These are phyloP conservation scores for Leucosporidium yakuticum DNA, from an alignment of 768 basidiomycete genomes.

Conservation along the genomic window DNA sequence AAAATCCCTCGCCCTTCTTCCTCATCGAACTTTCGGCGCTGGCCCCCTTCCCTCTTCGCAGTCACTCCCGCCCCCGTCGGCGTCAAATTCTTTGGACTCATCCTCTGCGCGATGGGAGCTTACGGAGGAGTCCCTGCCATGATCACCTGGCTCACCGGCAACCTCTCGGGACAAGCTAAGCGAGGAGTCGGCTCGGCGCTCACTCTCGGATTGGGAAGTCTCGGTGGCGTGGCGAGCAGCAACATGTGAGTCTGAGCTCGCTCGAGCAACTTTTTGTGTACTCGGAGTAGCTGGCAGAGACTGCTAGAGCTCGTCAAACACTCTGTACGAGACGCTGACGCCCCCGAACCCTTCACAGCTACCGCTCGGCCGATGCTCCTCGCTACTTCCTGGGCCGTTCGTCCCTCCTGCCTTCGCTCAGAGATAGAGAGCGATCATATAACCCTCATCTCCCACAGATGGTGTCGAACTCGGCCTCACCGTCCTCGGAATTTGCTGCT, in stretches of 20 bases:
- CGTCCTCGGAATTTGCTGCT: slow-evolving; percentile 27
- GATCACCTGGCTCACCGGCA: slow-evolving; percentile 35
- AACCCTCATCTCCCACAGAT: slow-evolving; percentile 1
- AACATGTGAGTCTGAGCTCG: no score
- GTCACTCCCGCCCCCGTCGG: slow-evolving; percentile 31
- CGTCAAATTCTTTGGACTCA: slow-evolving; percentile 34
- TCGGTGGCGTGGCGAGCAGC: no score
- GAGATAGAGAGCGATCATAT: no score
- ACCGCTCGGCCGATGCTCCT: slow-evolving; percentile 23
- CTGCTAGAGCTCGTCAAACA: no score
- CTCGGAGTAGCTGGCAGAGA: no score
- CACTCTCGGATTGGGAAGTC: no score
- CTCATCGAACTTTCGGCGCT: no score
- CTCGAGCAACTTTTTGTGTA: no score
- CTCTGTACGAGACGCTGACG: slow-evolving; percentile 3
- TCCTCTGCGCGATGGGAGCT: slow-evolving; percentile 34
- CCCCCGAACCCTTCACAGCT: slow-evolving; percentile 27
- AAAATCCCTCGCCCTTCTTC: no score
- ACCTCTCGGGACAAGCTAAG: slow-evolving; percentile 34
- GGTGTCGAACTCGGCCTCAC: slow-evolving; percentile 34
- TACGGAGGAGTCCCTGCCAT: slow-evolving; percentile 17
- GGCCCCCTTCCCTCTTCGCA: background rate
- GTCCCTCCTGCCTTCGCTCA: background rate
- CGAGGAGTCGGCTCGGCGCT: slow-evolving; percentile 12
- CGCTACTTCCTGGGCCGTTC: slow-evolving; percentile 27